phyloP scores from a whole-genome alignment of 2,329 filamentous ascomycete species.

The Periconia macrospinosa region DNA sequence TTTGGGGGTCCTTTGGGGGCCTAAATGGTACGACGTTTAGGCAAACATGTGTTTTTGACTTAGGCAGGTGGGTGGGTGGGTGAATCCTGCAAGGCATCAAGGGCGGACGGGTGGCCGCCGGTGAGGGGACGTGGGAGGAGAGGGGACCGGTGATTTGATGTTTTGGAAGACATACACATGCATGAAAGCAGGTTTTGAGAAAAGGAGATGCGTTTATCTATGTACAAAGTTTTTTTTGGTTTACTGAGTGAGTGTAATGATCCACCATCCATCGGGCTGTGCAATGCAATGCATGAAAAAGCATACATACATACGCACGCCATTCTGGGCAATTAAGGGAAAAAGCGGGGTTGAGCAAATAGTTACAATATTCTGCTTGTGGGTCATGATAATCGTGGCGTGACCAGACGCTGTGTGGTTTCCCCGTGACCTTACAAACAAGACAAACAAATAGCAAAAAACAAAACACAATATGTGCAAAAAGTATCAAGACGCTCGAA shows the following conservation, averaged over 20 bases:
- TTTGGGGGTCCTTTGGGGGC: too few relatives aligned
- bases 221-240: slow-evolving; percentile 1
- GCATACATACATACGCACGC: not conserved
- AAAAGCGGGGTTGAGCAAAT: not conserved
- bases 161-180: too few relatives aligned
- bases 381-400: not conserved
- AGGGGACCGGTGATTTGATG: too few relatives aligned
- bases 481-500: slow-evolving; percentile 19
- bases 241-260: slow-evolving; percentile 16
- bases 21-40: too few relatives aligned
- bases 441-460: slow-evolving; percentile 8
- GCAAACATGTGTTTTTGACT: not conserved
- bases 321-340: too few relatives aligned
- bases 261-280: slow-evolving; percentile 9
- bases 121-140: not conserved
- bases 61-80: not conserved
- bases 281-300: slow-evolving; percentile 24
- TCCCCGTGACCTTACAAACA: not conserved
- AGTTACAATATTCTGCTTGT: not conserved
- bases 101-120: not conserved
- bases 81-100: slow-evolving; percentile 5
- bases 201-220: not conserved
- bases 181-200: too few relatives aligned
- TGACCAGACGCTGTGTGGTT: not conserved
- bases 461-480: slow-evolving; percentile 12